Base-by-base conservation (phyloP, 192 early-diverging fungal species). In the Coemansia guatemalensis region DNA sequence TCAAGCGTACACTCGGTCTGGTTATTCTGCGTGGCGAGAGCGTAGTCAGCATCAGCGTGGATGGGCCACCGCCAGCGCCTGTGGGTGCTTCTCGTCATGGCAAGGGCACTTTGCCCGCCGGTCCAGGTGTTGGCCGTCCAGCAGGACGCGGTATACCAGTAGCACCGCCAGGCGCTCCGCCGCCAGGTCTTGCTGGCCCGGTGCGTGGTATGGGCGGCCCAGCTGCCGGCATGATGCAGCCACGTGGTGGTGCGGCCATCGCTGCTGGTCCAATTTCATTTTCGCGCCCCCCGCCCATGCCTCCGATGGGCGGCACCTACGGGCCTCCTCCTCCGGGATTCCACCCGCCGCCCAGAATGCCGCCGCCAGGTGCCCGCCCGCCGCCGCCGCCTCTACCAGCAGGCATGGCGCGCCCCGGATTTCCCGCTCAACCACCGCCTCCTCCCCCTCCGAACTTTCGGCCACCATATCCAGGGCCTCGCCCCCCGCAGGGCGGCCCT, bases 201-300 rank as follows among this genome's bases (percentile, higher is more conserved):
- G 89, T 97, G n/a, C 86, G 94, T 56, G 97, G 97, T 55, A 89
- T 99, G 41, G 95, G 97, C 68, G 97, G 95, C 27, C 96, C 96
- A 32, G 91, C 90, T 21, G 86, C 88, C 48, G 86, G 85, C 63
- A 90, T 90, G 85, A 98, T 98, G 94, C 84, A 87, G 62, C 94
- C 93, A 35, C 86, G 82, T 51, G 83, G 87, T 58, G 85, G 78
- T n/a, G 80, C 84, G 6, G 82, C 87, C 23, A 74, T 83, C 18
- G 55, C 69, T 51, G 77, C 74, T 32, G 85, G 85, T 5, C 89
- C 88, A 23, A 82, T 92, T 17, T 90, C 90, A 21, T 86, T 93
- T 71, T 69, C 90, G 47, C 91, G 93, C 60, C 89, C 86, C 25
- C 89, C 86, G 18, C 85, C 82, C 11, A 39, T 39, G 33, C 82